Evolutionary conservation across 1,284 basidiomycete species (phyloP).

Genomic region (Malassezia brasiliensis): DNA sequence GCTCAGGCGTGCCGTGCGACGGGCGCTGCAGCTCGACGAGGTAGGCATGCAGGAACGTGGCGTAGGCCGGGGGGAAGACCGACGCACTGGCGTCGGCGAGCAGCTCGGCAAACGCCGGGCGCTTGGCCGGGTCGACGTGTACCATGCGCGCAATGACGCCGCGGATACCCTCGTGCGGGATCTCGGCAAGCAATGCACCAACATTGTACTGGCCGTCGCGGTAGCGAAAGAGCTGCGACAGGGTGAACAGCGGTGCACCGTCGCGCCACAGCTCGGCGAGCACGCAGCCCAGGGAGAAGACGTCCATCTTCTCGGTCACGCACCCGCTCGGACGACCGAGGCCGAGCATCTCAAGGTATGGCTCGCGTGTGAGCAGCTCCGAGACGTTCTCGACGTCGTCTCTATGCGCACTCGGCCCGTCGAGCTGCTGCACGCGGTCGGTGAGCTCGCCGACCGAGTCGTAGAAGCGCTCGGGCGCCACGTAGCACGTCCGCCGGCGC

Average conservation of each 20-base stretch:
- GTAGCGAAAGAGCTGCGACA: slow-evolving; percentile 93
- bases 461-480: slow-evolving; percentile 94
- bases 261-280: slow-evolving; percentile 93
- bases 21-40: slow-evolving; percentile 61
- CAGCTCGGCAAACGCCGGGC: slow-evolving; percentile 75
- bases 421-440: neutral
- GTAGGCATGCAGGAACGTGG: slow-evolving; percentile 85
- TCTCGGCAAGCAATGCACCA: slow-evolving; percentile 62
- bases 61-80: slow-evolving; percentile 84
- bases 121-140: slow-evolving; percentile 62
- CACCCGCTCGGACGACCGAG: slow-evolving; percentile 58
- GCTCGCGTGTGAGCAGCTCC: slow-evolving; percentile 11
- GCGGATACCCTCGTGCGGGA: slow-evolving; percentile 71
- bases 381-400: slow-evolving; percentile 10
- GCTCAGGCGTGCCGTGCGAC: neutral
- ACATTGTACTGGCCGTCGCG: slow-evolving; percentile 72
- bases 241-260: slow-evolving; percentile 81
- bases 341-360: slow-evolving; percentile 29
- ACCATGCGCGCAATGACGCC: slow-evolving; percentile 77
- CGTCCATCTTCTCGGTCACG: slow-evolving; percentile 94
- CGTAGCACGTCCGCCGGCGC: slow-evolving; percentile 81
- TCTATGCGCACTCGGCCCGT: neutral
- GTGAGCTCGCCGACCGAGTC: slow-evolving; percentile 62
- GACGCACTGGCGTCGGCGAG: slow-evolving; percentile 62
- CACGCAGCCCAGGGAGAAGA: slow-evolving; percentile 90